Evolutionary conservation across 352 stramenopile genomes (phyloP), one percentile per base, ranked within the genome.

Genomic region (Globisporangium acanthophoron): DNA sequence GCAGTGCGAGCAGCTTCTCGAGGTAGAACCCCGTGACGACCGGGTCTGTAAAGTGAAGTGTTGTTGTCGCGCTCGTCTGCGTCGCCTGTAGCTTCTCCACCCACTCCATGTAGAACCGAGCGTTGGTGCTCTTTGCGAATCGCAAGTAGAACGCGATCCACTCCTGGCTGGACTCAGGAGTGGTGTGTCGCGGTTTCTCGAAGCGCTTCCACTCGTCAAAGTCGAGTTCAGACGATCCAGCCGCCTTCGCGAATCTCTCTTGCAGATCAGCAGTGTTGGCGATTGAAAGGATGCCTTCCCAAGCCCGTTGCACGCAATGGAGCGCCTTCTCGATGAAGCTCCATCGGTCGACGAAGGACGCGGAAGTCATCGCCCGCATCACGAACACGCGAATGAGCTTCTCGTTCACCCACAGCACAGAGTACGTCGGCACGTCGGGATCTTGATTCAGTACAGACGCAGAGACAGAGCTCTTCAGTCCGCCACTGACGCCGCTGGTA

Each of bases 201-300:
- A 5, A 41, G 73, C 71, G 12, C 58, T 77, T 86, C 84, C 84
- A 94, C 8, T 73, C 64, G 8, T 90, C 73, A 58, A 78, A 90
- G 13, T 85, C 74, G 8, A 74, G 47, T 16, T 54, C 50, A 5
- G 57, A 27, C 59, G 54, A 51, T 16, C 48, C 62, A 3, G 65
- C 31, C 8, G 64, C 67, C 39, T 66, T 55, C 18, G 56, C 59
- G 65, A 76, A 91, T 2, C 50, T 48, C 11, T 64, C 62, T 52
- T 73, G 66, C 1, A 78, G 66, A 21, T 81, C 74, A 2, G 62
- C 27, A n/a, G 83, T 67, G 39, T 88, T 85, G 3, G 40, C 60
- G 4, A 80, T 55, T 0, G 71, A 33, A 5, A 87, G 5, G 13
- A 91, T 76, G 13, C 68, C 57, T n/a, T 76, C 56, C 84, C 84